These are phyloP conservation scores for Saksenaea oblongispora DNA, from an alignment of 371 early-diverging fungal species.

Conservation along the genomic window DNA sequence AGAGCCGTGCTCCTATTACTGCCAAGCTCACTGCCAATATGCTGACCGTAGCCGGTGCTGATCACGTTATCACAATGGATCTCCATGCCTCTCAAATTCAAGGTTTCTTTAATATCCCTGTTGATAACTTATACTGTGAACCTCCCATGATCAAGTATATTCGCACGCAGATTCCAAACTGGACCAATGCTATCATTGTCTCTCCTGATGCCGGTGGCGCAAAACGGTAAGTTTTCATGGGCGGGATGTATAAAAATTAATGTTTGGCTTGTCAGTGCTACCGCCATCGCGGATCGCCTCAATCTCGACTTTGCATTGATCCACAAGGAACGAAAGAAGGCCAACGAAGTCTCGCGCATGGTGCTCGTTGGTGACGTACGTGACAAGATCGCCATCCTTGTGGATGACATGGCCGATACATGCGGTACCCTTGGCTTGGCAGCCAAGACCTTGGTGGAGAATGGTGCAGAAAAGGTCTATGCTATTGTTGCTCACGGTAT, in stretches of 20 bases:
- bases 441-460: constrained; percentile 87
- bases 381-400: constrained; percentile 88
- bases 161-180: constrained; percentile 79
- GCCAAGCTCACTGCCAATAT: constrained; percentile 95
- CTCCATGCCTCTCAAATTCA: constrained; percentile 96
- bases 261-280: constrained; percentile 65
- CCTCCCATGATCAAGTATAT: constrained; percentile 93
- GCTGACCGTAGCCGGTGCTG: constrained; percentile 92
- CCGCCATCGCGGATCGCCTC: constrained; percentile 93
- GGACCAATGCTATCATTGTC: constrained; percentile 87
- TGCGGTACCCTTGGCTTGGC: constrained; percentile 95
- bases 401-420: constrained; percentile 99
- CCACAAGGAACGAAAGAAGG: constrained; percentile 97
- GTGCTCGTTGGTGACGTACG: constrained; percentile 95
- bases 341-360: constrained; percentile 95
- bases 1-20: constrained; percentile 91
- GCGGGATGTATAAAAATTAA: neutral
- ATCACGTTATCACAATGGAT: constrained; percentile 99
- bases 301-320: constrained; percentile 97
- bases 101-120: constrained; percentile 98
- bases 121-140: constrained; percentile 95
- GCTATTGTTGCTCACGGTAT: constrained; percentile 97
- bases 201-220: constrained; percentile 98
- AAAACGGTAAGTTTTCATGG: constrained; percentile 73
- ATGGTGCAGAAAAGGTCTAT: constrained; percentile 92